Base-by-base conservation (phyloP, 2,329 filamentous ascomycete species). In the Remersonia thermophila region DNA sequence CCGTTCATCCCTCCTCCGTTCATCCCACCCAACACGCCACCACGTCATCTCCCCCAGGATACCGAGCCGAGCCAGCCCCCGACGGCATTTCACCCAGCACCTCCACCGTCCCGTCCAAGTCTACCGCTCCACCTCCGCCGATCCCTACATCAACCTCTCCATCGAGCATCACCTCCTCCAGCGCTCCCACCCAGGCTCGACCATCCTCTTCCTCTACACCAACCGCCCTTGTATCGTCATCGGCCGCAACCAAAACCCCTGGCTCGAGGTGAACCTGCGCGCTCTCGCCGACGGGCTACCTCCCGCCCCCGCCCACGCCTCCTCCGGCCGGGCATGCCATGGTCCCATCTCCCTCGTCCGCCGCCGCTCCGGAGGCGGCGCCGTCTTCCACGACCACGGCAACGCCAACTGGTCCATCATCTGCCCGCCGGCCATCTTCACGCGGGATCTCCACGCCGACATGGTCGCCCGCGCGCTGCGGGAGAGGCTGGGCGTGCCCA, bases 381-480 rank as follows among this genome's bases (percentile, higher is more conserved):
- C 91, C 2, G 91, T 98, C 35, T 96, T 93, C 55, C 91, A 98
- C 57, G 91, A 96, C 56, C 60, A 67, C 29, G 89, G 89, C 37
- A 98, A 98, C 55, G 72, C 94, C 47, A 98, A 98, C 59, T 98
- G 87, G 68, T 83, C 81, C 54, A 84, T 96, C 37, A 93, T 93
- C 33, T 85, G 79, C 45, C 87, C 87, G 2, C 73, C 83, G 0
- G 65, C 67, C 0, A 61, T 59, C 1, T 96, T 96, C 55, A 80
- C 89, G 43, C 74, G 91, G 20, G 73, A 94, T 62, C 83, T 74
- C 53, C 84, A 96, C 61, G 89, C 86, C 11, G 75, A 85, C 53
- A 94, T 96, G 85, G 82, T 96, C 0, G 85, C 87, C 27, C 73
- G 80, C n/a, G 87, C 86, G 4, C 64, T 98, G 40, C 66, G 69